A percentile compares a stretch with the other conserved stretches of the same genome.
phyloP scores from a whole-genome alignment of 371 early-diverging fungal species.

The Lichtheimia corymbifera region DNA sequence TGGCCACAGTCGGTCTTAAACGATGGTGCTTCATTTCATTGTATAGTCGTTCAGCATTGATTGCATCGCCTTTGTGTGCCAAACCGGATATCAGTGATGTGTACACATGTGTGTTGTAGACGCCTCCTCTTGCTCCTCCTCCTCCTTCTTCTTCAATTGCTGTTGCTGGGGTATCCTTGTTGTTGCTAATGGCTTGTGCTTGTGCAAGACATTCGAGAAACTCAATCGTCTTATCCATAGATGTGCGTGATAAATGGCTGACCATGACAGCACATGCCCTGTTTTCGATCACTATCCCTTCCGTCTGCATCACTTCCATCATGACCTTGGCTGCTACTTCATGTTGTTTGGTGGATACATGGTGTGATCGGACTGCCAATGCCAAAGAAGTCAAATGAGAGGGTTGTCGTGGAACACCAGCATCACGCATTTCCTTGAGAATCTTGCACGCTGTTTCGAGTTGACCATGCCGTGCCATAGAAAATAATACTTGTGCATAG shows the following conservation, averaged over 20 bases:
- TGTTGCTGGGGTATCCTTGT: conserved; percentile 4
- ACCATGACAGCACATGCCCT: conserved; percentile 32
- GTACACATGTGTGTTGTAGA: conserved; percentile 40
- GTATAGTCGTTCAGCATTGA: conserved; percentile 31
- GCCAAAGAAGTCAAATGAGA: conserved; percentile 39
- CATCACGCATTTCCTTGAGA: conserved; percentile 18
- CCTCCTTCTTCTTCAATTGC: neutral
- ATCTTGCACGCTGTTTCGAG: conserved; percentile 23
- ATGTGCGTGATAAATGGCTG: conserved; percentile 21
- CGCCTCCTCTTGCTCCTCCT: neutral
- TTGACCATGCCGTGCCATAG: conserved; percentile 30
- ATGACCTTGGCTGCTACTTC: conserved; percentile 20
- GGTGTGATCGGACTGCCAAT: conserved; percentile 18
- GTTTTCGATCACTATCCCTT: conserved; percentile 15
- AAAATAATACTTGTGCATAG: conserved; percentile 37
- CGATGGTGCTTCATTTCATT: conserved; percentile 37
- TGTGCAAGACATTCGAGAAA: conserved; percentile 31
- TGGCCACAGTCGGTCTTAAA: conserved; percentile 30
- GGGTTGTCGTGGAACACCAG: conserved; percentile 10
- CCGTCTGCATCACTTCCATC: conserved; percentile 24
- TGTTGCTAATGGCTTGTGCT: neutral
- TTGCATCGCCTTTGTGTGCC: conserved; percentile 30
- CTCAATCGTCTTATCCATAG: conserved; percentile 17
- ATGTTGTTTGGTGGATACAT: neutral
- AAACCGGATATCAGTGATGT: conserved; percentile 44